Conservation (phyloP, 805 yeast genomes). For the Diddensiella santjacobensis region DNA sequence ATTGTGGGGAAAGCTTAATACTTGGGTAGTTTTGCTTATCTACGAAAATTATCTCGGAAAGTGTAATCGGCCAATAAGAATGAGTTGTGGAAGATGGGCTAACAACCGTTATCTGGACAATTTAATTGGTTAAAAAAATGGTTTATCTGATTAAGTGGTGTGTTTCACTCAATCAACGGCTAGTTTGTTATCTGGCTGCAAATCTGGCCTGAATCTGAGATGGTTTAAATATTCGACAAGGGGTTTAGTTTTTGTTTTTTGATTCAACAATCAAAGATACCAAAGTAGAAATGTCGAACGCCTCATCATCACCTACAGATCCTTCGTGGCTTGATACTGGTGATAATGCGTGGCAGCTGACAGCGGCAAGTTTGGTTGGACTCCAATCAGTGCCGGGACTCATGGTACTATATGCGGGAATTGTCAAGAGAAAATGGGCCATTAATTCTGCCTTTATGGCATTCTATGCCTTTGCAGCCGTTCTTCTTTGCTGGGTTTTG, state of each 20-base stretch:
- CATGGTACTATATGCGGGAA: slow-evolving; percentile 9
- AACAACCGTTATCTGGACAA: neutral
- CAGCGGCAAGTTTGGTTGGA: slow-evolving; percentile 8
- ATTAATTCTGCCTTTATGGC: slow-evolving; percentile 11
- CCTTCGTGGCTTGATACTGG: slow-evolving; percentile 9
- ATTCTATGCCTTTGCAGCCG: slow-evolving; percentile 9
- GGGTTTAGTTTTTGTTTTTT: neutral
- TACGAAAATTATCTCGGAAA: neutral
- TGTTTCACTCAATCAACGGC: neutral
- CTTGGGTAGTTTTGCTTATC: too few species aligned
- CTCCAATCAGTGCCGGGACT: slow-evolving; percentile 10
- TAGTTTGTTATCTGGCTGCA: neutral
- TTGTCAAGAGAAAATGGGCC: slow-evolving; percentile 8
- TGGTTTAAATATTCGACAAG: neutral
- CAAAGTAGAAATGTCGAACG: slow-evolving; percentile 1
- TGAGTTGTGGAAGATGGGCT: neutral
- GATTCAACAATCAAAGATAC: neutral
- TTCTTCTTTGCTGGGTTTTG: slow-evolving; percentile 6
- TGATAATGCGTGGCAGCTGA: slow-evolving; percentile 11
- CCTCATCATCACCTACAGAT: neutral
- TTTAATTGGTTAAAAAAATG: neutral
- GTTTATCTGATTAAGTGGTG: neutral
- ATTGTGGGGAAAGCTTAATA: neutral
- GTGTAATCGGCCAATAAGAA: neutral
- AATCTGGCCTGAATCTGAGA: neutral